Evolutionary conservation across 2,329 filamentous ascomycete species (phyloP), one percentile per base, ranked within the genome.

Genomic region (Cercospora nicotianae): DNA sequence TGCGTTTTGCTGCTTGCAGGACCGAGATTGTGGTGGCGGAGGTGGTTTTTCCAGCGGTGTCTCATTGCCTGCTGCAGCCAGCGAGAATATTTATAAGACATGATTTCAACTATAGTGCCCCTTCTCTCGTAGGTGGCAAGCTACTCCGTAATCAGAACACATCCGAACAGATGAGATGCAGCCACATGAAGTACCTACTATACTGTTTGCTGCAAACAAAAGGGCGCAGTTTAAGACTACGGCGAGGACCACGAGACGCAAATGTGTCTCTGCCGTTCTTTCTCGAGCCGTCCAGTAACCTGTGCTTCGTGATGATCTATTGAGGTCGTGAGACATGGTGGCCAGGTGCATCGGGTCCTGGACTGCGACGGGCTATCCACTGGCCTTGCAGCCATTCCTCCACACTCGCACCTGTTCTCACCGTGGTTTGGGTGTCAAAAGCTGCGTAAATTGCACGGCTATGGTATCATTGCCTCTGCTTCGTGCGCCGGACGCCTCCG

Each of bases 401-500:
- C 6, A 9, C 18, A 28, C 18, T 28, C 18, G 28, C 36, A 16
- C 13, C 18, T 48, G 9, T 20, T 36, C 30, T 42, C 5, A 20
- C 16, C 26, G 39, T 31, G n/a, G 30, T 20, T 23, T 33, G 20
- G 12, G 0, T 62, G 30, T 45, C 36, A 36, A 13, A 30, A 59
- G n/a, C 23, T 59, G 62, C 36, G 51, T 64, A 12, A 26, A 58
- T 64, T 64, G 62, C 62, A 48, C 62, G 53, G 62, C 51, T 64
- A 64, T 59, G 53, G 53, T 64, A 59, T 59, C 62, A 45, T 10
- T 26, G 5, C 57, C 51, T 64, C n/a, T 45, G 62, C 51, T 45
- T 64, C 62, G 62, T 51, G 51, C 51, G 53, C 53, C 62, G 51
- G 51, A 64, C 53, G 62, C 31, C 62, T 59, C 62, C 60, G 39